Evolutionary conservation across 176 grass and related monocot genomes (phyloP).

Genomic region (Hyparrhenia diplandra): DNA sequence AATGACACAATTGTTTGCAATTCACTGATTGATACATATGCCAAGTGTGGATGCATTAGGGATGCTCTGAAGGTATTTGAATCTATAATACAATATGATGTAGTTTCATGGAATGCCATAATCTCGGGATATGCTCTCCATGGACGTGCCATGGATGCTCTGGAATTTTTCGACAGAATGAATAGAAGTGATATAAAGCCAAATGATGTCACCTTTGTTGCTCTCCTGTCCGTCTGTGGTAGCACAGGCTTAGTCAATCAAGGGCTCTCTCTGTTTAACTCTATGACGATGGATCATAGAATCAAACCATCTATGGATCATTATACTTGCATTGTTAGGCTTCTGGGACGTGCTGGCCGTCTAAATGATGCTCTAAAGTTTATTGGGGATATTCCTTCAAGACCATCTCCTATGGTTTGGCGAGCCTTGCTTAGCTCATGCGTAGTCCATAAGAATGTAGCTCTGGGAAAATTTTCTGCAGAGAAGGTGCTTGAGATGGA

Average conservation of each 20-base stretch:
- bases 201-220: conserved; percentile 44
- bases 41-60: conserved; percentile 63
- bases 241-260: conserved; percentile 36
- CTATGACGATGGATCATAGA: conserved; percentile 31
- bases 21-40: conserved; percentile 80
- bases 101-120: conserved; percentile 50
- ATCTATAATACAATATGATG: conserved; percentile 21
- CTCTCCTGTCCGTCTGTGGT: conserved; percentile 38
- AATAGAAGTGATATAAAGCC: conserved; percentile 24
- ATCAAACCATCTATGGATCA: conserved; percentile 48
- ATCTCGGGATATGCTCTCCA: conserved; percentile 42
- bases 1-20: conserved; percentile 54
- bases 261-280: conserved; percentile 38
- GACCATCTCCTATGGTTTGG: conserved; percentile 54
- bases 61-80: conserved; percentile 55
- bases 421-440: conserved; percentile 47
- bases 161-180: conserved; percentile 42
- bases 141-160: conserved; percentile 25
- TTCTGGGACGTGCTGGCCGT: conserved; percentile 41
- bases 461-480: conserved; percentile 43
- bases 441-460: conserved; percentile 46
- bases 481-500: conserved; percentile 51
- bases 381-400: conserved; percentile 36
- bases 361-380: conserved; percentile 43
- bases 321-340: conserved; percentile 53